Percentiles rank a stretch among this genome's conserved stretches.
Evolutionary conservation across 768 basidiomycete genomes (phyloP).

Genomic region (Trichaptum fuscoviolaceum): DNA sequence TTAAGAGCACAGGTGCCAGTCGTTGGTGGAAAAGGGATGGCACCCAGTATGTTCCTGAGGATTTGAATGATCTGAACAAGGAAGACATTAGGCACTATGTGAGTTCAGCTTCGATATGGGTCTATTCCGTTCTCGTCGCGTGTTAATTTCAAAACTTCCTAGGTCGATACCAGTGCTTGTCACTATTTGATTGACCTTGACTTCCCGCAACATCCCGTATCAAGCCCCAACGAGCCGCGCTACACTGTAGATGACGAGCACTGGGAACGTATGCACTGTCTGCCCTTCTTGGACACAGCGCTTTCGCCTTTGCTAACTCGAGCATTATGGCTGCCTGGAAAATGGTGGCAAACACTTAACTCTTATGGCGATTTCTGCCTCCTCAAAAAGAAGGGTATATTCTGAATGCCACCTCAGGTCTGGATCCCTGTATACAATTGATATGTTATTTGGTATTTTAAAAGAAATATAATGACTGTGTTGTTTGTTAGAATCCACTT

Average conservation of each 20-base stretch:
- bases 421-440: not conserved
- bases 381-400: slow-evolving; percentile 50
- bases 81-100: slow-evolving; percentile 81
- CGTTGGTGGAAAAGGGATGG: slow-evolving; percentile 54
- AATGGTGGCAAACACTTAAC: slow-evolving; percentile 62
- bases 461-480: not conserved
- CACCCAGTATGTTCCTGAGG: slow-evolving; percentile 53
- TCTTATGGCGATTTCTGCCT: slow-evolving; percentile 90
- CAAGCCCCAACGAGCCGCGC: slow-evolving; percentile 66
- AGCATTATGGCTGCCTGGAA: slow-evolving; percentile 74
- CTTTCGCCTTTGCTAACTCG: slow-evolving; percentile 71
- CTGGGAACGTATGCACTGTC: slow-evolving; percentile 83
- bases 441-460: not conserved
- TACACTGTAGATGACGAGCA: slow-evolving; percentile 57
- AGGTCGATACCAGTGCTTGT: slow-evolving; percentile 72
- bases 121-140: slow-evolving; percentile 7
- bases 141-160: slow-evolving; percentile 9
- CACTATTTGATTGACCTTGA: slow-evolving; percentile 91
- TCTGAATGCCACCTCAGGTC: not conserved
- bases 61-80: slow-evolving; percentile 83
- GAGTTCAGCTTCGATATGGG: slow-evolving; percentile 22
- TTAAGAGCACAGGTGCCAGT: slow-evolving; percentile 28
- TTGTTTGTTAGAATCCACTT: not conserved
- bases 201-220: slow-evolving; percentile 63
- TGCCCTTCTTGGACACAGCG: slow-evolving; percentile 76